Conservation (phyloP, 2,329 filamentous ascomycete species). For the Apiospora marii region DNA sequence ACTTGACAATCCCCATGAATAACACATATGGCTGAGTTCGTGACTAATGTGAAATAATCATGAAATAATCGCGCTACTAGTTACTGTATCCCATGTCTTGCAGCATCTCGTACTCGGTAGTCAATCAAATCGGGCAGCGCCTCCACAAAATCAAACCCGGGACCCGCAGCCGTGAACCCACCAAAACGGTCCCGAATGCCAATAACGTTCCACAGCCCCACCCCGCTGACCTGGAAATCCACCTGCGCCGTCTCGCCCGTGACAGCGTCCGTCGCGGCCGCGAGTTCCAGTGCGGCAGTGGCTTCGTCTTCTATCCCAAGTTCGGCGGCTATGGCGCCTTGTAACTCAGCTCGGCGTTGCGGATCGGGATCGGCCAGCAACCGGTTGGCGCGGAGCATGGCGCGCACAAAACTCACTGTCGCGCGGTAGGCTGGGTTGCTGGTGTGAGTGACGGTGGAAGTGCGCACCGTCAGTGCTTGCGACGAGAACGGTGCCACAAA, state of each 20-base stretch:
- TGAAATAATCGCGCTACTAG: no score
- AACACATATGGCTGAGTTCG: no score
- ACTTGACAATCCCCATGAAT: no score
- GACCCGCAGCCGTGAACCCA: not conserved
- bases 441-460: not conserved
- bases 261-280: not conserved
- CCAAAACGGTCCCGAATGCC: conserved; percentile 4
- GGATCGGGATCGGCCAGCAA: not conserved
- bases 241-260: not conserved
- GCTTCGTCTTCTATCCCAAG: not conserved
- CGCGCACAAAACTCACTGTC: not conserved
- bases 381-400: conserved; percentile 8
- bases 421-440: not conserved
- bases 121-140: conserved; percentile 11
- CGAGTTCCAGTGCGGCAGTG: not conserved
- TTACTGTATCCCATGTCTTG: not conserved
- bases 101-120: conserved; percentile 13
- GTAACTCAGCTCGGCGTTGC: not conserved
- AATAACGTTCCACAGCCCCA: conserved; percentile 17
- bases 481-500: conserved; percentile 17
- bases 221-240: conserved; percentile 11
- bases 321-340: not conserved
- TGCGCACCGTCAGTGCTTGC: conserved; percentile 9
- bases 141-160: conserved; percentile 17
- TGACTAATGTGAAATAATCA: no score